Evolutionary conservation across 2,329 filamentous ascomycete species (phyloP).

Genomic region (Pseudocercospora pini-densiflorae): DNA sequence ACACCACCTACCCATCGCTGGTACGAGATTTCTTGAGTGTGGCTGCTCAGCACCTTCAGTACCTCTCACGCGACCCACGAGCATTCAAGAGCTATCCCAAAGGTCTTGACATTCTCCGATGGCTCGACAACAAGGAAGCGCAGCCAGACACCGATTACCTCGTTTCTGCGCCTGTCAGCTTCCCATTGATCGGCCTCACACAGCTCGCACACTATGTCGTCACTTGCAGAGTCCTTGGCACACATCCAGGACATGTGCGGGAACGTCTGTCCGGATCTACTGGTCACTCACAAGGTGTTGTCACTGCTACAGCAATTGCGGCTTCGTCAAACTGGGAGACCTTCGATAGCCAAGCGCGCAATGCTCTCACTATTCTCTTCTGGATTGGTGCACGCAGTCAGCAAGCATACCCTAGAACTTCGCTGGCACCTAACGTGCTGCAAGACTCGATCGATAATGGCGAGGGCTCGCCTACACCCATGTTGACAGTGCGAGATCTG

Average conservation of each 20-base stretch:
- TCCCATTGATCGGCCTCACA: slow-evolving; percentile 93
- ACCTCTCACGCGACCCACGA: slow-evolving; percentile 77
- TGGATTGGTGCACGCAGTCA: slow-evolving; percentile 98
- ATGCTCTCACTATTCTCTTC: slow-evolving; percentile 90
- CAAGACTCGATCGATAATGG: slow-evolving; percentile 93
- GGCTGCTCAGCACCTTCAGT: slow-evolving; percentile 86
- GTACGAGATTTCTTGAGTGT: slow-evolving; percentile 81
- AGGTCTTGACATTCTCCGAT: slow-evolving; percentile 91
- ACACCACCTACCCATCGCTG: slow-evolving; percentile 88
- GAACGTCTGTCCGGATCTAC: slow-evolving; percentile 86
- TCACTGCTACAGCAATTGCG: slow-evolving; percentile 89
- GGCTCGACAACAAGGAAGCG: slow-evolving; percentile 85
- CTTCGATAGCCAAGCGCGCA: slow-evolving; percentile 77
- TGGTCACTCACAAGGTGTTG: slow-evolving; percentile 94
- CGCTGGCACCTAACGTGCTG: slow-evolving; percentile 85
- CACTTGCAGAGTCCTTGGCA: slow-evolving; percentile 87
- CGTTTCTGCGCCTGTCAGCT: slow-evolving; percentile 91
- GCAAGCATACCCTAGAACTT: slow-evolving; percentile 94
- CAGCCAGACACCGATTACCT: slow-evolving; percentile 95
- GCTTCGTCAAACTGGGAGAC: slow-evolving; percentile 93
- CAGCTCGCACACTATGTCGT: slow-evolving; percentile 96
- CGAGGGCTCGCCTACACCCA: slow-evolving; percentile 93
- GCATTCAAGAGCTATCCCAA: slow-evolving; percentile 97
- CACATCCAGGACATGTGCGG: slow-evolving; percentile 85
- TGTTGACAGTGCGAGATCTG: slow-evolving; percentile 96